A percentile compares a stretch with the other conserved stretches of the same genome.
Conservation (phyloP, 2,329 filamentous ascomycete species). For the Leptodontidium sp. region DNA sequence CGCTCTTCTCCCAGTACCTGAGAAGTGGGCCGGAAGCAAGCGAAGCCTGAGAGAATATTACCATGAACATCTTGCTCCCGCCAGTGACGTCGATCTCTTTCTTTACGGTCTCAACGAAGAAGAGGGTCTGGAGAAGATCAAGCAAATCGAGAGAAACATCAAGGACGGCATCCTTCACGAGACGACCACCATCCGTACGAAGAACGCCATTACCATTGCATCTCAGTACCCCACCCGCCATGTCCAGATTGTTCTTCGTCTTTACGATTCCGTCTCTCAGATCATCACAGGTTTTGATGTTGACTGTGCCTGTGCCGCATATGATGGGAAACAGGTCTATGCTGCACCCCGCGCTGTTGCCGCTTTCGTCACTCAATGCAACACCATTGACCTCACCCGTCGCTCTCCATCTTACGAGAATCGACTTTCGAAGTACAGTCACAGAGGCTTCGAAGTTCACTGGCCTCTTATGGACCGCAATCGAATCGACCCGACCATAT, state of each 20-base stretch:
- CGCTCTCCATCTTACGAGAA: slow-evolving; percentile 90
- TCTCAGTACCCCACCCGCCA: slow-evolving; percentile 86
- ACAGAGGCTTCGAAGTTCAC: slow-evolving; percentile 84
- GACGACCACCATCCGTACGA: slow-evolving; percentile 83
- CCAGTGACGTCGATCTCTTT: slow-evolving; percentile 88
- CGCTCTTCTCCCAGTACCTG: slow-evolving; percentile 75
- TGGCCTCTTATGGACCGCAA: slow-evolving; percentile 79
- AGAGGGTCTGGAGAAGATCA: slow-evolving; percentile 83
- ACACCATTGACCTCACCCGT: slow-evolving; percentile 79
- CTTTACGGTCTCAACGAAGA: slow-evolving; percentile 81
- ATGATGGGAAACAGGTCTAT: slow-evolving; percentile 82
- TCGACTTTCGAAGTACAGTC: slow-evolving; percentile 84
- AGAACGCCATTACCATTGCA: slow-evolving; percentile 86
- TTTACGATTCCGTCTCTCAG: slow-evolving; percentile 85
- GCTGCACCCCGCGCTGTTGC: slow-evolving; percentile 78
- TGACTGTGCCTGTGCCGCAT: slow-evolving; percentile 83
- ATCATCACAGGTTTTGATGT: slow-evolving; percentile 91
- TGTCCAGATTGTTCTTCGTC: slow-evolving; percentile 82
- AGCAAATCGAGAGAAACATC: slow-evolving; percentile 78
- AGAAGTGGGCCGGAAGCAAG: slow-evolving; percentile 68
- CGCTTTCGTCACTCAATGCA: slow-evolving; percentile 83
- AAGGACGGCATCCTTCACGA: slow-evolving; percentile 82
- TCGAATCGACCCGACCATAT: slow-evolving; percentile 86
- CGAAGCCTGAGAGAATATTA: slow-evolving; percentile 75
- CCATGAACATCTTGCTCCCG: slow-evolving; percentile 81